Conservation (phyloP, 148 eudicot genomes). For the Gaultheria prostrata region DNA sequence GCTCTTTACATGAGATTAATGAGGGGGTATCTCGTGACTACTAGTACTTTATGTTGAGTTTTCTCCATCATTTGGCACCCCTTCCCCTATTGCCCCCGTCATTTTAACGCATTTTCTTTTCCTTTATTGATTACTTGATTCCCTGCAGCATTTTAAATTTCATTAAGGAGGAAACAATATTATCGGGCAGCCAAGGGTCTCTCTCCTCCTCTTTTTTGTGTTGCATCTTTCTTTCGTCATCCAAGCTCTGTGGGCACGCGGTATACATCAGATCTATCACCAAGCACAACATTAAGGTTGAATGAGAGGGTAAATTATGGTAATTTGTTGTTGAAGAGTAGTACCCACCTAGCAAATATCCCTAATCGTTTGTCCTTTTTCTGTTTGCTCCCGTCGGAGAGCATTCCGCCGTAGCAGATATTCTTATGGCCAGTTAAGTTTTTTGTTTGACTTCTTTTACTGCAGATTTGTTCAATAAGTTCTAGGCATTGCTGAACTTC, state of each 20-base stretch:
- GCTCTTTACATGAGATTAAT: not conserved
- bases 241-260: not conserved
- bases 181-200: not conserved
- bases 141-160: not conserved
- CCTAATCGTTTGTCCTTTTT: not conserved
- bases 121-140: not conserved
- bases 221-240: not conserved
- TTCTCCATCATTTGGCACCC: not conserved
- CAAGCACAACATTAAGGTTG: not conserved
- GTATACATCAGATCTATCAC: not conserved
- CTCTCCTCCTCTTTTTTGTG: not conserved
- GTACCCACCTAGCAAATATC: not conserved
- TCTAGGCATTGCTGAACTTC: not conserved
- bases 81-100: not conserved
- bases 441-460: not conserved
- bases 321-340: not conserved
- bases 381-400: not conserved
- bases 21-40: not conserved
- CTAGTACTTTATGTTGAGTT: not conserved
- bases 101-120: not conserved
- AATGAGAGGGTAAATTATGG: not conserved
- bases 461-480: not conserved
- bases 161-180: not conserved
- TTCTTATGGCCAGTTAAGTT: not conserved
- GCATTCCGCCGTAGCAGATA: not conserved